Evolutionary conservation across 257 asterid genomes (phyloP).

Genomic region (Vinca minor): DNA sequence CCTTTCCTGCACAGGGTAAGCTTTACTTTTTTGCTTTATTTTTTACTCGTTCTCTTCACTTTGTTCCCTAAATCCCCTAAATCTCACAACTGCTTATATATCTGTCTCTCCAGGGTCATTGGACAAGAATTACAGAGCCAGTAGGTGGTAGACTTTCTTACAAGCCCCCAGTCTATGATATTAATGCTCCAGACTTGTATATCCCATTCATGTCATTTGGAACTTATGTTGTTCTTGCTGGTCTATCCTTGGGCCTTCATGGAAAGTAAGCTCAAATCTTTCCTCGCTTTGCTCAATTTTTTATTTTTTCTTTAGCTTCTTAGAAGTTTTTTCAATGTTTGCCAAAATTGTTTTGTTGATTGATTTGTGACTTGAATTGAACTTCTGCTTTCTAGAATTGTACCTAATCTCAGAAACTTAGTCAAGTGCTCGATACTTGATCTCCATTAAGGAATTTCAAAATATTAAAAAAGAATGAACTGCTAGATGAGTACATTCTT

Average conservation of each 20-base stretch:
- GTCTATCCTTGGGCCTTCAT: slow-evolving; percentile 26
- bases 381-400: not conserved
- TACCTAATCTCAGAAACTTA: not conserved
- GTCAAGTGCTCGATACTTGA: not conserved
- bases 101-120: slow-evolving; percentile 22
- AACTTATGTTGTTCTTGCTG: slow-evolving; percentile 27
- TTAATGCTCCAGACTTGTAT: slow-evolving; percentile 31
- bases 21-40: not conserved
- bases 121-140: slow-evolving; percentile 30
- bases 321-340: not conserved
- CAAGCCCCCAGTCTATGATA: slow-evolving; percentile 30
- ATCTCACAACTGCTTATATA: not conserved
- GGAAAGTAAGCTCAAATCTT: slow-evolving; percentile 28
- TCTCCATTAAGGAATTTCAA: too few relatives aligned
- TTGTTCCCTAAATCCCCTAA: not conserved
- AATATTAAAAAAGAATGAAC: too few relatives aligned
- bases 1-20: slow-evolving; percentile 31
- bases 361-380: not conserved
- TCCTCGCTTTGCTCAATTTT: not conserved
- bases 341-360: not conserved
- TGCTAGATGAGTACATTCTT: too few relatives aligned
- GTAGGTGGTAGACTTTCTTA: slow-evolving; percentile 32
- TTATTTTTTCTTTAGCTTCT: not conserved
- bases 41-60: not conserved
- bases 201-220: slow-evolving; percentile 28